Evolutionary conservation across 352 stramenopile species (phyloP), one percentile per base, ranked within the genome.

Genomic region (Thraustochytrium sp.): DNA sequence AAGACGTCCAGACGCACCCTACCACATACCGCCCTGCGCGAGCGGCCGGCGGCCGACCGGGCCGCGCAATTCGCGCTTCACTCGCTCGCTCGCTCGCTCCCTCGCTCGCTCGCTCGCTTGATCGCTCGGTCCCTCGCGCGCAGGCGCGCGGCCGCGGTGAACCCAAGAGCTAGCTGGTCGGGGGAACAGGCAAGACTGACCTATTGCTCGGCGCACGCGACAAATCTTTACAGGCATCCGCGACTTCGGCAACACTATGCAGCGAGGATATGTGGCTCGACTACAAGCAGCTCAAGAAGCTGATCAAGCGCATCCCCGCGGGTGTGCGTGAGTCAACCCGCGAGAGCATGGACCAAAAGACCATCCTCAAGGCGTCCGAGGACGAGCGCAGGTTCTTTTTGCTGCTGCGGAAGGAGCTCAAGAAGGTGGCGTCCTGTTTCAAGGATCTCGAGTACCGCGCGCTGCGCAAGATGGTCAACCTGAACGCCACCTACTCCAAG

Each of bases 211-310:
- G n/a, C n/a, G n/a, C n/a, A n/a, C n/a, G n/a, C n/a, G n/a, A n/a
- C 48, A 55, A 23, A 55, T 55, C 16, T n/a, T 23, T 23, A 54
- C 44, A 75, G 36, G 62, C 62, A 9, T 46, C 68, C 34, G 40
- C 68, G 46, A 29, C 68, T 3, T 80, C 68, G 8, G 40, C 68
- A 8, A 49, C 48, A 42, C 48, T 80, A 48, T 80, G 68, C 31
- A 51, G 46, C 53, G 68, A 63, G 68, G 68, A 80, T 31, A 51
- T 48, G 36, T 84, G 75, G 75, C 36, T 84, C 8, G 61, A 84
- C 59, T 84, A 84, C 61, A 84, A 84, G 40, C 75, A 56, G 61
- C 59, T 84, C 64, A 84, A 84, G 34, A 84, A 84, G 37, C 75
- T 84, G 9, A 84, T 75, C 38, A 80, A 84, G 31, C 18, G 26